These are phyloP conservation scores for Phytophthora hybrid DNA, from an alignment of 352 stramenopile species.

Conservation along the genomic window DNA sequence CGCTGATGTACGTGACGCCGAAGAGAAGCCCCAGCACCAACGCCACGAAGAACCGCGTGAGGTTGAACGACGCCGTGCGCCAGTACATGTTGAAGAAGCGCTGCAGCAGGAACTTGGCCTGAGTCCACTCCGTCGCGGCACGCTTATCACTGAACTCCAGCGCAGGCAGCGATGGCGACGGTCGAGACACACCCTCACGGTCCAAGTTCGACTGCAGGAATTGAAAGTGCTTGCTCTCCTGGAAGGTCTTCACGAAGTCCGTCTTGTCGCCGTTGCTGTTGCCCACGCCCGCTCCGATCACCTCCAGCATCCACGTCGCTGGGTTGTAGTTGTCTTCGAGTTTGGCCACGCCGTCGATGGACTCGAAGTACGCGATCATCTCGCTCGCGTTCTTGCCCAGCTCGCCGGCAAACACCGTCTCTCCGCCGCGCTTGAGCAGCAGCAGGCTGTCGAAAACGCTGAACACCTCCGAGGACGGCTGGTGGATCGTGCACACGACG, in stretches of 20 bases:
- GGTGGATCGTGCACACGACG: slow-evolving; percentile 94
- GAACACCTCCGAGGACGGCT: slow-evolving; percentile 59
- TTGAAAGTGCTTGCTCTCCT: slow-evolving; percentile 34
- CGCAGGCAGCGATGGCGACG: slow-evolving; percentile 37
- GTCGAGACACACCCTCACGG: slow-evolving; percentile 38
- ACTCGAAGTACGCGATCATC: slow-evolving; percentile 23
- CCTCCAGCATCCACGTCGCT: slow-evolving; percentile 46
- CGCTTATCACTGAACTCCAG: slow-evolving; percentile 50
- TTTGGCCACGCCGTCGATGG: slow-evolving; percentile 36
- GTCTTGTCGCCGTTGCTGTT: slow-evolving; percentile 35
- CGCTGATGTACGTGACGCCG: slow-evolving; percentile 64
- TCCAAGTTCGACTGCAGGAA: slow-evolving; percentile 43
- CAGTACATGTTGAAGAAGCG: slow-evolving; percentile 80
- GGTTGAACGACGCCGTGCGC: slow-evolving; percentile 52
- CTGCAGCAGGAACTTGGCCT: slow-evolving; percentile 53
- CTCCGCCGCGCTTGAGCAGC: slow-evolving; percentile 8
- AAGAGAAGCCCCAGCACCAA: slow-evolving; percentile 78
- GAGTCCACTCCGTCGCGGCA: slow-evolving; percentile 24
- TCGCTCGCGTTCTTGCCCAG: slow-evolving; percentile 41
- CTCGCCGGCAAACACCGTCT: slow-evolving; percentile 44
- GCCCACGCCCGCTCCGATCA: slow-evolving; percentile 56
- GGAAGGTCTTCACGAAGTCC: slow-evolving; percentile 51
- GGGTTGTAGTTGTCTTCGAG: slow-evolving; percentile 85
- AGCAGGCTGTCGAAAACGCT: slow-evolving; percentile 5
- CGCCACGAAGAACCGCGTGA: slow-evolving; percentile 63